Conservation (phyloP, 2,329 filamentous ascomycete species). For the Lachnellula willkommii region DNA sequence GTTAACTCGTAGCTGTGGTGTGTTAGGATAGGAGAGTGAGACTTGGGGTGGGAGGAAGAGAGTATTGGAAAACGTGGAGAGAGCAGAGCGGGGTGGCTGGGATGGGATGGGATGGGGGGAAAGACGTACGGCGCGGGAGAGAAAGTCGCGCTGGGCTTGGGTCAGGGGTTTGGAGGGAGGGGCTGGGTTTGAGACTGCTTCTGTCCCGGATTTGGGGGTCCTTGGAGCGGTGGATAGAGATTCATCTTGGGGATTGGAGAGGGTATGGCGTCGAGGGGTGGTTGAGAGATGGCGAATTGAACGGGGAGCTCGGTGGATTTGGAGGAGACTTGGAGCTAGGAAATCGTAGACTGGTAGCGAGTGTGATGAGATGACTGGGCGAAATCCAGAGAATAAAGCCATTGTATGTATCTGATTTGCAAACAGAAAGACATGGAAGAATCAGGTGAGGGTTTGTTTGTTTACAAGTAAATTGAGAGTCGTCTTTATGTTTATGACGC, state of each 20-base stretch:
- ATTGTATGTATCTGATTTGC: constrained; percentile 5
- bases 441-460: background rate
- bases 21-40: background rate
- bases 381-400: constrained; percentile 12
- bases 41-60: background rate
- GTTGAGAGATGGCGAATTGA: constrained; percentile 21
- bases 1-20: constrained; percentile 74
- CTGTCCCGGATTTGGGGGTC: constrained; percentile 33
- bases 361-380: constrained; percentile 4
- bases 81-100: too few relatives aligned
- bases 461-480: background rate
- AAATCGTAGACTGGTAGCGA: constrained; percentile 34
- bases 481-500: constrained; percentile 1
- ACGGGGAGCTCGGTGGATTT: constrained; percentile 13
- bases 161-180: constrained; percentile 48
- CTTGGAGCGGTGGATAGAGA: constrained; percentile 15
- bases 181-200: constrained; percentile 14
- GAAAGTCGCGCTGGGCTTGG: constrained; percentile 64
- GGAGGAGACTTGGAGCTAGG: constrained; percentile 34
- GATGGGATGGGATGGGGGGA: background rate
- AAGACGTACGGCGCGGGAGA: constrained; percentile 62
- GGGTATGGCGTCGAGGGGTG: constrained; percentile 3
- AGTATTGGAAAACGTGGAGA: constrained; percentile 1
- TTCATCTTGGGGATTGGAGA: constrained; percentile 1
- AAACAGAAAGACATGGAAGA: background rate